Evolutionary conservation across 192 early-diverging fungal genomes (phyloP).

Genomic region (Backusella tarrabulga): DNA sequence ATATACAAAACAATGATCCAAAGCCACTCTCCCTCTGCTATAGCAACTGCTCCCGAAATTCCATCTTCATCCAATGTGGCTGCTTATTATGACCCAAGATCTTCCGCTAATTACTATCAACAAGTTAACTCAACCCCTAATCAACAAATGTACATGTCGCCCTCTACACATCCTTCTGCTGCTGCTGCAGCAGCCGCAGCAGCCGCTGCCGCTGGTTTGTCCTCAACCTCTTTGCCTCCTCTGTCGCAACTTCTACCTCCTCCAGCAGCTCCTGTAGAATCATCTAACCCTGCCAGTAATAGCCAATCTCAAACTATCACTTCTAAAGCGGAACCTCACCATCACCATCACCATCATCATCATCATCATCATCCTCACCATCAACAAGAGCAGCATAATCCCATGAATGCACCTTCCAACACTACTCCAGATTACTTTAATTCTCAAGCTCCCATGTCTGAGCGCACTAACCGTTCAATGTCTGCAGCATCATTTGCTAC

Average conservation of each 20-base stretch:
- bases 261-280: not conserved
- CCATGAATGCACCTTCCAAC: not conserved
- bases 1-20: conserved; percentile 1
- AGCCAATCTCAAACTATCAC: not conserved
- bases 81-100: not conserved
- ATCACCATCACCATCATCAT: not conserved
- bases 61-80: conserved; percentile 2
- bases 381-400: not conserved
- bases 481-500: not conserved
- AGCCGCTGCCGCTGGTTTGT: not conserved
- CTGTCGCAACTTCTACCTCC: conserved; percentile 13
- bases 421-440: not conserved
- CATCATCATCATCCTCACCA: not conserved
- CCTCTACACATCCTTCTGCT: not conserved
- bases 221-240: conserved; percentile 11
- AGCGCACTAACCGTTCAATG: not conserved
- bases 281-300: not conserved
- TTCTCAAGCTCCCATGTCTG: not conserved
- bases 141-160: conserved; percentile 1
- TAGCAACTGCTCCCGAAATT: conserved; percentile 16
- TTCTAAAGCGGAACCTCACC: not conserved
- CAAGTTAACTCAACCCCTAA: not conserved
- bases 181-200: not conserved
- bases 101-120: conserved; percentile 1
- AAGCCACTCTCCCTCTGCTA: conserved; percentile 9